Evolutionary conservation across 1,284 basidiomycete genomes (phyloP).

Genomic region (Ceratobasidium sp.): DNA sequence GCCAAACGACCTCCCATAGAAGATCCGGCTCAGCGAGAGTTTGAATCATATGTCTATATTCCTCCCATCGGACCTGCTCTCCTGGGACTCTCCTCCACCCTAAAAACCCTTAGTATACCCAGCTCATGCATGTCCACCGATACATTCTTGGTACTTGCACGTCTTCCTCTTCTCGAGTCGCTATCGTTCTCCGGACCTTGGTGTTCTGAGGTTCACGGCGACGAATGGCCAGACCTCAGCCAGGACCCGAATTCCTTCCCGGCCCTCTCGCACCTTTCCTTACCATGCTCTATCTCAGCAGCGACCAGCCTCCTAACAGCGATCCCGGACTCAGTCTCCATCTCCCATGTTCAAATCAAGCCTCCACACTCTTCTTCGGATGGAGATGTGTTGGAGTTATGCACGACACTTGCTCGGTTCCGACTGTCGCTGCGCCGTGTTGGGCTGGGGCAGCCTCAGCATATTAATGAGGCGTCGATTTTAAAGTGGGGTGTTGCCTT

Average conservation of each 20-base stretch:
- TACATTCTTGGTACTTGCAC: conserved; percentile 16
- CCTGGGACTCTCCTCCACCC: not conserved
- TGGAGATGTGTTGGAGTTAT: conserved; percentile 16
- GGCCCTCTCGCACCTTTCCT: not conserved
- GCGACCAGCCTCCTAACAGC: not conserved
- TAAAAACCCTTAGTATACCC: conserved; percentile 18
- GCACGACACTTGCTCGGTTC: conserved; percentile 33
- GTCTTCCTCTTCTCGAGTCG: conserved; percentile 18
- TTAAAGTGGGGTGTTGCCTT: not conserved
- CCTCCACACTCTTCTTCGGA: not conserved
- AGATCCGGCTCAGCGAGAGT: conserved; percentile 4
- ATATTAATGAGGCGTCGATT: not conserved
- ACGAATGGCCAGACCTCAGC: conserved; percentile 33
- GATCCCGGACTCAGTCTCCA: not conserved
- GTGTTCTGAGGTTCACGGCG: conserved; percentile 24
- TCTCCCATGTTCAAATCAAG: conserved; percentile 1
- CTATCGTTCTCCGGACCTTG: conserved; percentile 22
- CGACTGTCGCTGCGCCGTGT: conserved; percentile 3
- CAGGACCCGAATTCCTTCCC: not conserved
- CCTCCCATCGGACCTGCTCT: conserved; percentile 20
- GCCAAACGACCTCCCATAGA: not conserved
- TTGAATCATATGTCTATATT: conserved; percentile 30
- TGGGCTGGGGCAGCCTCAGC: not conserved
- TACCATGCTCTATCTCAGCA: conserved; percentile 13
- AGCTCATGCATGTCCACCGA: conserved; percentile 32